Evolutionary conservation across 768 basidiomycete species (phyloP).

Genomic region (Imleria badia): DNA sequence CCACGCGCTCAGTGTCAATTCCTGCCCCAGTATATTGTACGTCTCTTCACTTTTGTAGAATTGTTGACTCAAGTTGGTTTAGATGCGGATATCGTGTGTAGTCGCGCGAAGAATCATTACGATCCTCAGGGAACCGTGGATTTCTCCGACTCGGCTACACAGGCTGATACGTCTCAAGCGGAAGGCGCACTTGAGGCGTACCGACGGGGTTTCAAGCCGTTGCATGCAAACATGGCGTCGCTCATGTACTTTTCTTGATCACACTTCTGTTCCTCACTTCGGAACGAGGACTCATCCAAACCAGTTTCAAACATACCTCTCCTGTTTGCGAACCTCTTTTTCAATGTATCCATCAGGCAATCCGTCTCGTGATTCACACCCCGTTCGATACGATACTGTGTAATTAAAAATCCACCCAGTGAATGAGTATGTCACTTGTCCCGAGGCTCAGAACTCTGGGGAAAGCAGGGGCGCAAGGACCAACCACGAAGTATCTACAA

Average conservation of each 20-base stretch:
- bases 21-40: constrained; percentile 81
- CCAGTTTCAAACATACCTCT: background rate
- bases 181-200: constrained; percentile 48
- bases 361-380: background rate
- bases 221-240: constrained; percentile 49
- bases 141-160: constrained; percentile 59
- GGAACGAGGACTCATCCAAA: background rate
- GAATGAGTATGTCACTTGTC: background rate
- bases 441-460: background rate
- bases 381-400: background rate
- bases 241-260: constrained; percentile 60
- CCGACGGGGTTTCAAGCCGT: constrained; percentile 53
- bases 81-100: constrained; percentile 79
- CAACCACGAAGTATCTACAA: constrained; percentile 18
- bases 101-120: constrained; percentile 80
- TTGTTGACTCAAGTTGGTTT: background rate
- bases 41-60: constrained; percentile 19
- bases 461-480: background rate
- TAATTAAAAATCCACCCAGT: background rate
- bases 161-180: constrained; percentile 40
- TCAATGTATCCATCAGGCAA: background rate
- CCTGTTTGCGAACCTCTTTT: background rate
- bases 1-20: constrained; percentile 79
- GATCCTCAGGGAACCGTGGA: constrained; percentile 59
- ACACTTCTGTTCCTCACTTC: background rate